Base-by-base conservation (phyloP, 2,329 filamentous ascomycete genomes). In the Nothophaeocryptopus gaeumannii region DNA sequence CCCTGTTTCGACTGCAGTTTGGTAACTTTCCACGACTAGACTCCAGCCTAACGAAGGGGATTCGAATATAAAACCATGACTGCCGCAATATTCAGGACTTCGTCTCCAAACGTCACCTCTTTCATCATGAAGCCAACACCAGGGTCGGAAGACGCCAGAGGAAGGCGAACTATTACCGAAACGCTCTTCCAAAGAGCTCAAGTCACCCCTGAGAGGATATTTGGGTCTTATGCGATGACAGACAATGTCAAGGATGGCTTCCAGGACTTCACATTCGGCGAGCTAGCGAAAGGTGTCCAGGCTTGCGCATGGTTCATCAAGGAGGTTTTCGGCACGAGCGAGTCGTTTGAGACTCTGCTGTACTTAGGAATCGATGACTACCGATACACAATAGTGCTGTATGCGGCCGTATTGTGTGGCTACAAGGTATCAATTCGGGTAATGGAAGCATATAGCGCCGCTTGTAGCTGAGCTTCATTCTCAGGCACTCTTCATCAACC, bases 301-400 rank as follows among this genome's bases (percentile, higher is more conserved):
- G 33, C 16, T 5, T 50, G 47, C 26, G 39, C 47, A 1, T 50
- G 47, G 47, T 13, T 26, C 14, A n/a, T 50, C 26, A 35, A 44
- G 44, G 35, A 38, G 5, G 33, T 2, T 8, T 50, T 38, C 33
- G 47, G 47, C 3, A 12, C 12, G 4, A 45, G 47, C 33, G 30
- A 20, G 9, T 13, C 12, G 7, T 50, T 39, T 13, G 47, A 50
- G 39, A 8, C 47, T 5, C 26, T 50, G 20, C 33, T 50, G 34
- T 50, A 44, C 33, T n/a, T 50, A n/a, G 47, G 47, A 11, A 14
- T 39, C 8, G 26, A 39, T 12, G 47, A 50, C 29, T 50, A 26
- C 20, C 34, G 47, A 16, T 50, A 50, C 14, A 35, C 32, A 3
- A 39, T 50, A 8, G 12, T 50, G 36, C 8, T 43, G 4, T 50